Percentiles rank a stretch among this genome's conserved stretches.
Evolutionary conservation across 768 basidiomycete genomes (phyloP).

Genomic region (Chlorophyllum brunneum): DNA sequence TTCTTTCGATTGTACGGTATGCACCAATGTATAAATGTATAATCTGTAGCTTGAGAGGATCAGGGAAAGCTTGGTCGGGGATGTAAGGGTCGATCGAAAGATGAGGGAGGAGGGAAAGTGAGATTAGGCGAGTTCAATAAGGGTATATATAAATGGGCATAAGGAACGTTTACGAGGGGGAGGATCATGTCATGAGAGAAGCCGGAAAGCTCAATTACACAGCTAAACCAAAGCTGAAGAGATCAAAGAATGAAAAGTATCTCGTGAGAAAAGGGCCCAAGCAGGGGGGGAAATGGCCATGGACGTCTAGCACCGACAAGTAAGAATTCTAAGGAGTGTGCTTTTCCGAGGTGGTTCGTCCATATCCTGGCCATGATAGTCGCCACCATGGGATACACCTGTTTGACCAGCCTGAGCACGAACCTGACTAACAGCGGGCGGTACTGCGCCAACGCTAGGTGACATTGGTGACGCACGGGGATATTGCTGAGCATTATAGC

Average conservation of each 20-base stretch:
- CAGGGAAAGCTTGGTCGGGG: neutral
- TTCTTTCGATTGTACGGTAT: slow-evolving; percentile 8
- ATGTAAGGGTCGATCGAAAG: slow-evolving; percentile 3
- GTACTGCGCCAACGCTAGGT: slow-evolving; percentile 60
- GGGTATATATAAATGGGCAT: slow-evolving; percentile 19
- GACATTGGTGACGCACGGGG: slow-evolving; percentile 85
- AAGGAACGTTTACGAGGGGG: slow-evolving; percentile 10
- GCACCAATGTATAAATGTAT: slow-evolving; percentile 13
- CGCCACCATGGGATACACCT: slow-evolving; percentile 59
- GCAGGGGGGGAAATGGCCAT: slow-evolving; percentile 21
- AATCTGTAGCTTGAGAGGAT: slow-evolving; percentile 18
- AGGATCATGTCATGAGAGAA: slow-evolving; percentile 17
- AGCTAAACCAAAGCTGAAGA: slow-evolving; percentile 5
- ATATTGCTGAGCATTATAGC: slow-evolving; percentile 57
- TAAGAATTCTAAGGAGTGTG: slow-evolving; percentile 63
- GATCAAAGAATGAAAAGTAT: slow-evolving; percentile 19
- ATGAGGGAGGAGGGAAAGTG: neutral
- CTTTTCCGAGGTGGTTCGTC: slow-evolving; percentile 51
- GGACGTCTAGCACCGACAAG: slow-evolving; percentile 65
- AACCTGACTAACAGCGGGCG: slow-evolving; percentile 69
- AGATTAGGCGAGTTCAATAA: slow-evolving; percentile 14
- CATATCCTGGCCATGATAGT: slow-evolving; percentile 52
- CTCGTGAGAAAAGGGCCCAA: slow-evolving; percentile 23
- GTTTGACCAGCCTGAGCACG: slow-evolving; percentile 68
- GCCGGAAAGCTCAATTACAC: neutral